Conservation (phyloP, 352 stramenopile genomes). For the Pythium scleroteichum region DNA sequence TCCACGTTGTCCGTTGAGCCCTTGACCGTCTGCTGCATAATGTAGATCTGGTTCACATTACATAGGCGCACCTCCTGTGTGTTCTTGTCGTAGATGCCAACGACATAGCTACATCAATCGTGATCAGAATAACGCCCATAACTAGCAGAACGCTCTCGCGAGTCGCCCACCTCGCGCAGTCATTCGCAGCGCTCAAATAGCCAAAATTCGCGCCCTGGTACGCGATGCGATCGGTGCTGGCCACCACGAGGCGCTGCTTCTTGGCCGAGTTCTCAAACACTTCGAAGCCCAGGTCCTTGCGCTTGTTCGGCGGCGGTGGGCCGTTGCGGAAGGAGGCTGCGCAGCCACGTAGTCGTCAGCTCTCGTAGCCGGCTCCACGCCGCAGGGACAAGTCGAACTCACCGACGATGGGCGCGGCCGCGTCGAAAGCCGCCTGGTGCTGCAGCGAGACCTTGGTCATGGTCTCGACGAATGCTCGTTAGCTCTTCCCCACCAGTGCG, state of each 20-base stretch:
- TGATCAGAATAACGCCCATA: not conserved
- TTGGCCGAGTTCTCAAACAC: conserved; percentile 81
- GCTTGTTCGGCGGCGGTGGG: conserved; percentile 53
- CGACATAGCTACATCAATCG: conserved; percentile 45
- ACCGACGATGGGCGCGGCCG: conserved; percentile 61
- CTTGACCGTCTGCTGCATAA: conserved; percentile 85
- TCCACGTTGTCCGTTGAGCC: conserved; percentile 66
- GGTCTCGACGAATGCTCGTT: conserved; percentile 2
- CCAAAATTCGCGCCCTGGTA: conserved; percentile 88
- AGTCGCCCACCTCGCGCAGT: conserved; percentile 48
- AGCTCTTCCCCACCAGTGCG: conserved; percentile 29
- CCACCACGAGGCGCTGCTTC: conserved; percentile 80
- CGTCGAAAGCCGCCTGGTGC: conserved; percentile 60
- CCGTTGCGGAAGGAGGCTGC: conserved; percentile 83
- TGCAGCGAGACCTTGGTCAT: conserved; percentile 75
- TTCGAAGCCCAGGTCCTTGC: conserved; percentile 69
- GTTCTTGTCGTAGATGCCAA: conserved; percentile 79
- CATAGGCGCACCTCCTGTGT: conserved; percentile 71
- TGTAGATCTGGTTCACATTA: conserved; percentile 83
- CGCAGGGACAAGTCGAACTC: conserved; percentile 11
- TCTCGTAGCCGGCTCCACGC: not conserved
- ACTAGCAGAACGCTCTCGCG: not conserved
- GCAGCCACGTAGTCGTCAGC: not conserved
- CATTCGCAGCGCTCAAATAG: conserved; percentile 69
- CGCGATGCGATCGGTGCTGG: conserved; percentile 76